Evolutionary conservation across 345 rosid species (phyloP), one percentile per base, ranked within the genome.

Genomic region (Cardamine occulta): DNA sequence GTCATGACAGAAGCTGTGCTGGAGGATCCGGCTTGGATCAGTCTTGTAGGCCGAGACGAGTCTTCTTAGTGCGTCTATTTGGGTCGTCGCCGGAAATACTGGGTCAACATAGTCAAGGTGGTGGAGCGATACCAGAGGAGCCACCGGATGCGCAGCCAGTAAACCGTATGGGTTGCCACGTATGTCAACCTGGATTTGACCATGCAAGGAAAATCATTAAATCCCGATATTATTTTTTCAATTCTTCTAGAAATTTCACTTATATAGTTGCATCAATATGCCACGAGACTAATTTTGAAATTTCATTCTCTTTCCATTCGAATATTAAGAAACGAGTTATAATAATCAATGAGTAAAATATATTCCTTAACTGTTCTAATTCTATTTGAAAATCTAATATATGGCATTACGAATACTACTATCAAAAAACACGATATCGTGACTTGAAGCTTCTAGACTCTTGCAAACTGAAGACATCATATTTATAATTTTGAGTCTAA

Each of bases 91-190:
- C 0, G 97, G 98, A 48, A 90, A 90, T 23, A 94, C 68, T 8
- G 93, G 49, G 19, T 86, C 78, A 21, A 88, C 85, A 44, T 83
- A 86, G 86, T 88, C 92, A 15, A 94, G 66, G 76, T 94, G 98
- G 86, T 94, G 97, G 21, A 91, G 86, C 2, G 97, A 88, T 29
- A 91, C 91, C 40, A 91, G 70, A 12, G 97, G 97, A 10, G 91
- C 88, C 68, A 91, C n/a, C 10, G 97, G 99, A 73, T 91, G 99
- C 4, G 95, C 92, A 12, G 96, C 92, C 8, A 95, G 79, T 34
- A 91, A 65, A 7, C 97, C 98, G 48, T 85, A 91, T 4, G 96
- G 91, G 45, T 83, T 75, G 47, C 95, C 96, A 74, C 92, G 84
- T 71, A 94, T 74, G 61, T 95, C 97, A 52, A 94, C 44, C 98